Evolutionary conservation across 164 flowering plant species (phyloP).

Genomic region (Berberis thunbergii): DNA sequence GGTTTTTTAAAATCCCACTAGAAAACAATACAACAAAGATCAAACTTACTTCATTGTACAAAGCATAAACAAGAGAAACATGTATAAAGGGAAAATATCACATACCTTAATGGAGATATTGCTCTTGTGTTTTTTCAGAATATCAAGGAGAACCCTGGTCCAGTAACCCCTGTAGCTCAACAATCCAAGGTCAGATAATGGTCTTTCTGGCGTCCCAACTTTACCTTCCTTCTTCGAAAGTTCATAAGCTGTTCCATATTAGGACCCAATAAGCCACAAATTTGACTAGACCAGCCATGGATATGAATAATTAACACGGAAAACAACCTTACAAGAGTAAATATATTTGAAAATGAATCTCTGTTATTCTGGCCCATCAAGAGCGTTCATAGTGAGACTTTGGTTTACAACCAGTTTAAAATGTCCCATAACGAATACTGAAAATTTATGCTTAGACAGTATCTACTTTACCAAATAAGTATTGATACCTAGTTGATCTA

Average conservation of each 20-base stretch:
- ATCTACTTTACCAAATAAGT: no score
- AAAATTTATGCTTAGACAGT: no score
- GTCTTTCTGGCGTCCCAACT: conserved; percentile 98
- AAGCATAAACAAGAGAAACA: background rate
- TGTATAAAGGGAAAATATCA: background rate
- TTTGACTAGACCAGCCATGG: background rate
- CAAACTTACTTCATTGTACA: no score
- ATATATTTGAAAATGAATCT: no score
- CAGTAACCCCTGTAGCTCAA: conserved; percentile 98
- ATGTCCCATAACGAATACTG: no score
- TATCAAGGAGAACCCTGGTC: conserved; percentile 90
- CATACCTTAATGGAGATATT: conserved; percentile 91
- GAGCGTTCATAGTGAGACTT: no score
- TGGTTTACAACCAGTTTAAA: no score
- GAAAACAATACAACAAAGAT: no score
- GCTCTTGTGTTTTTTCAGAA: conserved; percentile 91
- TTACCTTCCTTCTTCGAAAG: conserved; percentile 94
- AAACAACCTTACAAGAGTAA: no score
- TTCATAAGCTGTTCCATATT: conserved; percentile 58
- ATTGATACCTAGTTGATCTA: no score
- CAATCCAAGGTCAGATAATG: conserved; percentile 90
- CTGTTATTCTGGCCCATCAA: no score
- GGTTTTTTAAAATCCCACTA: no score
- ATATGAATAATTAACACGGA: background rate
- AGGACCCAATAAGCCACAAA: background rate